Conservation (phyloP, 2,329 filamentous ascomycete genomes). For the Corniculantispora saksenae region DNA sequence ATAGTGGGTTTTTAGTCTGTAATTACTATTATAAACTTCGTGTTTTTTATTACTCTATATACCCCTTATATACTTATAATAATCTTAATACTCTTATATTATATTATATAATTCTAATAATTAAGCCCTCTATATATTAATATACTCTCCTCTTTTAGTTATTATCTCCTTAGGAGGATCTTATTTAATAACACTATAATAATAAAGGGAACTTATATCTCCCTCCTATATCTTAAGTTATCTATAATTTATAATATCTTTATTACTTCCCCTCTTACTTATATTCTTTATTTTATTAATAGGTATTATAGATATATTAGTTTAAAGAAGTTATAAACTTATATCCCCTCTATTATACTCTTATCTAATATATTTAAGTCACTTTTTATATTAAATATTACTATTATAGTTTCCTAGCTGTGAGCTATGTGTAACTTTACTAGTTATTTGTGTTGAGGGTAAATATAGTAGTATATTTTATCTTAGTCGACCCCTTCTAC, state of each 20-base stretch:
- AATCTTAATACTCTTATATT: too few relatives aligned
- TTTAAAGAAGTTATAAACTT: not conserved
- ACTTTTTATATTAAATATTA: not conserved
- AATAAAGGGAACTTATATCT: conserved; percentile 8
- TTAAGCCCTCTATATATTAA: too few relatives aligned
- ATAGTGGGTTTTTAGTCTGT: too few relatives aligned
- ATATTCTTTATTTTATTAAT: not conserved
- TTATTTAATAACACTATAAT: not conserved
- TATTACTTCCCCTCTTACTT: not conserved
- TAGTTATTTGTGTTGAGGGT: not conserved
- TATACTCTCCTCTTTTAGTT: too few relatives aligned
- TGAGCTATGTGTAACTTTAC: not conserved
- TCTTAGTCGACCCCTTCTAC: not conserved
- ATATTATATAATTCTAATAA: too few relatives aligned
- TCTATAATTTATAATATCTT: not conserved
- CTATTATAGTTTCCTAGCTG: not conserved
- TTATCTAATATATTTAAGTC: not conserved
- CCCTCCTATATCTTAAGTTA: conserved; percentile 6
- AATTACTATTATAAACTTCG: too few relatives aligned
- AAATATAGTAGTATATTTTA: not conserved
- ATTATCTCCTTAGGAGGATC: not conserved
- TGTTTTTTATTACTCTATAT: too few relatives aligned
- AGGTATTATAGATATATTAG: too few relatives aligned
- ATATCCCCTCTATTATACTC: not conserved
- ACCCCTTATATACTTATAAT: too few relatives aligned